Conservation (phyloP, 1,284 basidiomycete species). For the Trametes polyzona region DNA sequence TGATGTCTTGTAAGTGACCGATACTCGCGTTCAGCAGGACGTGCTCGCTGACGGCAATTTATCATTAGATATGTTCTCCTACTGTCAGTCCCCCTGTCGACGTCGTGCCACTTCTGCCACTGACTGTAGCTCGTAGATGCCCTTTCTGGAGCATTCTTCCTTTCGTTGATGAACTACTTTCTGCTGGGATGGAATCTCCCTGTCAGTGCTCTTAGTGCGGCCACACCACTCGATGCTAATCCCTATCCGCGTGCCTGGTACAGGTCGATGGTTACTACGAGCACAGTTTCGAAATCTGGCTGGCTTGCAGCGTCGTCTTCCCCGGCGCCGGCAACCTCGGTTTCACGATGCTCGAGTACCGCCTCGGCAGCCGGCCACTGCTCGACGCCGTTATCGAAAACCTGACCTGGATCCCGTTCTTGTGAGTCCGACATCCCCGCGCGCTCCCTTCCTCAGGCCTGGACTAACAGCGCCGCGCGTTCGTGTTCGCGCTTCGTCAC, state of each 20-base stretch:
- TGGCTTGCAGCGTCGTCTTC: conserved; percentile 80
- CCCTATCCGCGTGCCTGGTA: not conserved
- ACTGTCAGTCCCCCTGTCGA: conserved; percentile 50
- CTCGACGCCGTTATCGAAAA: conserved; percentile 64
- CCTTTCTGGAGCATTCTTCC: conserved; percentile 66
- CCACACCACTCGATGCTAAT: not conserved
- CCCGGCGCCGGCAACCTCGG: conserved; percentile 73
- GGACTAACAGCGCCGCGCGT: not conserved
- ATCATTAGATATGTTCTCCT: conserved; percentile 87
- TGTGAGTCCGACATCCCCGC: conserved; percentile 51
- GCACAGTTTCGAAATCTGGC: conserved; percentile 76
- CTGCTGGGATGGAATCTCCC: conserved; percentile 62
- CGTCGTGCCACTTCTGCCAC: not conserved
- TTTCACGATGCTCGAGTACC: conserved; percentile 76
- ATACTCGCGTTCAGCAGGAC: conserved; percentile 25
- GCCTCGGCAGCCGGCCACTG: conserved; percentile 66
- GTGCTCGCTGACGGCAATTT: conserved; percentile 21
- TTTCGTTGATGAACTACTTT: conserved; percentile 74
- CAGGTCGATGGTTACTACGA: conserved; percentile 65
- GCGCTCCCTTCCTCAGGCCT: not conserved
- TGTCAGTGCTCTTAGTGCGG: conserved; percentile 34
- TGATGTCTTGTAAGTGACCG: conserved; percentile 71
- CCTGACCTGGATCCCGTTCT: conserved; percentile 78
- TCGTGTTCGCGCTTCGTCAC: conserved; percentile 15
- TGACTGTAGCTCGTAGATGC: conserved; percentile 52